A percentile compares a stretch with the other conserved stretches of the same genome.
These are phyloP conservation scores for Neopestalotiopsis sp. DNA, from an alignment of 2,329 filamentous ascomycete genomes.

Conservation along the genomic window DNA sequence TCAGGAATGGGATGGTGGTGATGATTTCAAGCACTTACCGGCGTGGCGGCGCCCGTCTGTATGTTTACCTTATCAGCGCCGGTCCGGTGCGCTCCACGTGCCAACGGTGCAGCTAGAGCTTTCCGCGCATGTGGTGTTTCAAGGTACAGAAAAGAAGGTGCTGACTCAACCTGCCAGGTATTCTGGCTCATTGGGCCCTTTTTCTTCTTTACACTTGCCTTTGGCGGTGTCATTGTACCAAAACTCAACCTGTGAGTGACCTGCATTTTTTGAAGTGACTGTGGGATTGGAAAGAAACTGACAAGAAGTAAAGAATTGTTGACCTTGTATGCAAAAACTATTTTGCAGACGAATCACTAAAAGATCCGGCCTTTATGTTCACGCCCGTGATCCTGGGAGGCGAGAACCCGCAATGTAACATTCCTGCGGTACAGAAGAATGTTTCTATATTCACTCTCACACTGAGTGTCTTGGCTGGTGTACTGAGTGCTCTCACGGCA, in stretches of 20 bases:
- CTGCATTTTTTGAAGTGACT: not conserved
- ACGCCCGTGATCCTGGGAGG: conserved; percentile 69
- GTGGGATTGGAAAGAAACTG: not conserved
- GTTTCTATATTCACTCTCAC: conserved; percentile 81
- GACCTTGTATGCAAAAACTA: conserved; percentile 84
- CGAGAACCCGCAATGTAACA: conserved; percentile 80
- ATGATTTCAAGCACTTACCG: conserved; percentile 65
- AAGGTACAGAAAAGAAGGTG: not conserved
- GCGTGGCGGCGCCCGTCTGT: conserved; percentile 70
- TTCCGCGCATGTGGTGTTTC: not conserved
- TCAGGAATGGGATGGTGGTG: conserved; percentile 52
- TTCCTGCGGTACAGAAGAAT: conserved; percentile 76
- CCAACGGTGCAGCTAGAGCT: conserved; percentile 10
- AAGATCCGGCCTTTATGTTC: conserved; percentile 64
- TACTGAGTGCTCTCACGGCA: conserved; percentile 79
- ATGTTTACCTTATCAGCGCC: conserved; percentile 33
- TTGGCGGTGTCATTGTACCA: conserved; percentile 84
- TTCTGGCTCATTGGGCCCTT: conserved; percentile 85
- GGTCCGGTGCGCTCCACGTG: not conserved
- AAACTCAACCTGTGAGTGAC: conserved; percentile 75
- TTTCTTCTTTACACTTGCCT: conserved; percentile 80
- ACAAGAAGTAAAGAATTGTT: conserved; percentile 60
- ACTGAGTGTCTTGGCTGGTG: conserved; percentile 74
- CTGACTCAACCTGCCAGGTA: conserved; percentile 56
- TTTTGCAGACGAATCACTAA: conserved; percentile 68